These are phyloP conservation scores for Neurospora hispaniola DNA, from an alignment of 495 filamentous ascomycete species.

Conservation along the genomic window DNA sequence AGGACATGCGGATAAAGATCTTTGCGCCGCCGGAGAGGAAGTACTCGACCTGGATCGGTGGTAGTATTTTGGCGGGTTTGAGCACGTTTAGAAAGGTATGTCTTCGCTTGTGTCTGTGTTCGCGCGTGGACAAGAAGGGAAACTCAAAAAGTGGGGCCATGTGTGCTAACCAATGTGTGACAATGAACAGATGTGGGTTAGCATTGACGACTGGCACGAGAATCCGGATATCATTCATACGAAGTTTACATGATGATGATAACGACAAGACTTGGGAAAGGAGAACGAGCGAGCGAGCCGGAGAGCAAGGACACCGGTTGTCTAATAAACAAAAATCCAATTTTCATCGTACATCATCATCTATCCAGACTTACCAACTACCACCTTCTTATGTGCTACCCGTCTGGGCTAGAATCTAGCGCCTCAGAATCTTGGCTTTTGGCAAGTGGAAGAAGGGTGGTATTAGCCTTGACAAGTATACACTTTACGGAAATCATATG, in stretches of 20 bases:
- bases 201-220: constrained; percentile 98
- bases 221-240: constrained; percentile 97
- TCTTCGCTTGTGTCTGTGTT: neutral
- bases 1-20: constrained; percentile 99
- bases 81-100: constrained; percentile 96
- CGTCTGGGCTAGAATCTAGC: too few species aligned
- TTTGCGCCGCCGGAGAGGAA: constrained; percentile 95
- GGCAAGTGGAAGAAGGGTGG: too few species aligned
- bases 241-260: constrained; percentile 65
- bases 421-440: too few species aligned
- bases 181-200: constrained; percentile 84
- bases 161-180: constrained; percentile 5
- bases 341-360: neutral
- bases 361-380: neutral
- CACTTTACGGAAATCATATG: neutral
- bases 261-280: neutral
- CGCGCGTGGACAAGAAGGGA: constrained; percentile 5
- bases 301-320: neutral
- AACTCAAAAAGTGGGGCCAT: neutral
- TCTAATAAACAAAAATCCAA: neutral
- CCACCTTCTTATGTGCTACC: neutral
- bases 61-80: constrained; percentile 90
- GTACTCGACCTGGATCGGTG: constrained; percentile 98
- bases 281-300: neutral
- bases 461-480: too few species aligned